Percentiles rank a stretch among this genome's conserved stretches.
Conservation (phyloP, 257 asterid species). For the Handroanthus guayacan region DNA sequence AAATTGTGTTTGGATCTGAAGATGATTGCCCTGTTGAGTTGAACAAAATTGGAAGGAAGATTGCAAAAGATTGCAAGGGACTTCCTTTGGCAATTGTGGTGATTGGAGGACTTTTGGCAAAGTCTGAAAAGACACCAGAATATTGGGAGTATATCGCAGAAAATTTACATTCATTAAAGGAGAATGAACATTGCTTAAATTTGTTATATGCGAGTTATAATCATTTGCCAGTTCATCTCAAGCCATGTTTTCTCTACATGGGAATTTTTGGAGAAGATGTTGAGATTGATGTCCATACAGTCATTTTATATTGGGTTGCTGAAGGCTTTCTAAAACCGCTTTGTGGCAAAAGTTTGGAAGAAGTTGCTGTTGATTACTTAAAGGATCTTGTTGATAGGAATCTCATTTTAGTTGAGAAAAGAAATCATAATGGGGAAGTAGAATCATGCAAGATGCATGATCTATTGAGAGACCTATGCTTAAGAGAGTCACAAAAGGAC, state of each 20-base stretch:
- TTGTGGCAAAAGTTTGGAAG: constrained; percentile 8
- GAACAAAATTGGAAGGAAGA: neutral
- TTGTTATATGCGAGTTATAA: neutral
- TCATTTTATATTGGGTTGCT: constrained; percentile 27
- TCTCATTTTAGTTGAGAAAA: neutral
- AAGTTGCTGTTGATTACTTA: neutral
- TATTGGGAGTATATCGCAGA: too few relatives aligned
- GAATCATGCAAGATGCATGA: constrained; percentile 25
- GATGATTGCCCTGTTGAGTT: neutral
- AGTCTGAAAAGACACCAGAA: too few relatives aligned
- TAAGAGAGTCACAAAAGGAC: constrained; percentile 21
- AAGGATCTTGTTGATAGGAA: constrained; percentile 20
- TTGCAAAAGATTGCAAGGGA: constrained; percentile 13
- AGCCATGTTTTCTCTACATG: neutral
- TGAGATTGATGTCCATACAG: neutral
- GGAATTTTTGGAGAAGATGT: constrained; percentile 22
- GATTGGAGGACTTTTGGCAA: too few relatives aligned
- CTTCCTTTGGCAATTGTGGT: constrained; percentile 26
- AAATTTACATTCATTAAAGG: too few relatives aligned
- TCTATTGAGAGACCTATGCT: constrained; percentile 26
- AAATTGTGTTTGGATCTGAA: constrained; percentile 14
- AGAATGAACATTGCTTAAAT: constrained; percentile 9
- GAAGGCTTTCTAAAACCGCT: constrained; percentile 28
- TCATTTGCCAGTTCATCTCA: neutral
- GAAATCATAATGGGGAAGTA: neutral